Evolutionary conservation across 1,284 basidiomycete species (phyloP), one percentile per base, ranked within the genome.

Genomic region (Malassezia dermatis): DNA sequence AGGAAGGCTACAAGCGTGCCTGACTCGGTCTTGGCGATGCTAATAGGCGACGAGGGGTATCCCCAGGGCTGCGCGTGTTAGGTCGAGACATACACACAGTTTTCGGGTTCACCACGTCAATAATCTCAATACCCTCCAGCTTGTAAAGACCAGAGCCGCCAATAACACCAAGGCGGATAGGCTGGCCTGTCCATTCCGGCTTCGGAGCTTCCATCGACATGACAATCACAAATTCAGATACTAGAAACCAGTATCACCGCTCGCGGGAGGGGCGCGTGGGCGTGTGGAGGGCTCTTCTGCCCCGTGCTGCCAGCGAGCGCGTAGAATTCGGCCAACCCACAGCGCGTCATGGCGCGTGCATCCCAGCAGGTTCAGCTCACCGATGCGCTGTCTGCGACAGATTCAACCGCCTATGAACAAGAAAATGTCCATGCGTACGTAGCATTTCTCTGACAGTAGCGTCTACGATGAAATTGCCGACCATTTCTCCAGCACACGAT

Each of bases 401-500:
- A 70, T 21, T 59, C 69, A n/a, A 56, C 58, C 27, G 46, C 48
- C 3, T 73, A 67, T 53, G 71, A 73, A 54, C 59, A 67, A 40
- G 51, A 64, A 35, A 72, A 71, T 47, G 71, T 73, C 1, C 69
- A 73, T 59, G 66, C 63, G 69, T 72, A 59, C 62, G 69, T 66
- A 30, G 35, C 4, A n/a, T 8, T 26, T 4, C 15, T 8, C n/a
- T 27, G 2, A 28, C 12, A 13, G 4, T 35, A 71, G 68, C 5
- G 81, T 96, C 42, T 96, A 96, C 74, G 87, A 95, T 62, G 80
- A 83, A 58, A 96, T 96, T 58, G 91, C 91, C 0, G 77, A 81
- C 5, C 91, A 95, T 76, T 95, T 95, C 75, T 88, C 89, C 7
- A 84, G 85, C 15, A 96, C 91, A 4, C 81, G 91, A 32, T 91